phyloP scores from a whole-genome alignment of 169 alveolate species.

The Cryptosporidium felis region DNA sequence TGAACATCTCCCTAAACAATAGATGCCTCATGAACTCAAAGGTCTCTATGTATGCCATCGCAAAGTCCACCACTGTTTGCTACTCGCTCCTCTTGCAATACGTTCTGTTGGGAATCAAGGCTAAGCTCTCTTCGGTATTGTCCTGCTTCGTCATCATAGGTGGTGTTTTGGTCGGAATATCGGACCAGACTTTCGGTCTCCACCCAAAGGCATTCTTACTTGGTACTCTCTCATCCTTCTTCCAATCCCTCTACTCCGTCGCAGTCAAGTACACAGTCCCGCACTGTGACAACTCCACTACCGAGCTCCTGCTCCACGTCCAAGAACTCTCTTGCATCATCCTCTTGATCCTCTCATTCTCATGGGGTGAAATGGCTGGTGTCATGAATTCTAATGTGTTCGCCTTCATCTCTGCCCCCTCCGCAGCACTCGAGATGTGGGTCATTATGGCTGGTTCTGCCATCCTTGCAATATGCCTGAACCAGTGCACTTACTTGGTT shows the following conservation, averaged over 20 bases:
- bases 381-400: slow-evolving; percentile 32
- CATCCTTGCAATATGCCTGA: slow-evolving; percentile 45
- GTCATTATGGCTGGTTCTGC: slow-evolving; percentile 58
- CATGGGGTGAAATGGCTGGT: slow-evolving; percentile 48
- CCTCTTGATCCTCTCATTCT: slow-evolving; percentile 10
- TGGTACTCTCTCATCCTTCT: slow-evolving; percentile 66
- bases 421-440: slow-evolving; percentile 29
- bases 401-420: slow-evolving; percentile 59
- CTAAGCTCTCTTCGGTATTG: slow-evolving; percentile 57
- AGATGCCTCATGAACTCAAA: slow-evolving; percentile 43
- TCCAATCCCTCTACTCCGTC: slow-evolving; percentile 65
- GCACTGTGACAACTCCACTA: slow-evolving; percentile 69
- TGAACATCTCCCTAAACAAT: slow-evolving; percentile 60
- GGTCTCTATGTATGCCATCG: slow-evolving; percentile 67
- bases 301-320: slow-evolving; percentile 59
- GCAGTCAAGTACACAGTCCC: slow-evolving; percentile 71
- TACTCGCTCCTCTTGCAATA: slow-evolving; percentile 56
- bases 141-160: slow-evolving; percentile 67
- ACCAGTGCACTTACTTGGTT: slow-evolving; percentile 67
- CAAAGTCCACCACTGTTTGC: slow-evolving; percentile 65
- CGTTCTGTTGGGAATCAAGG: slow-evolving; percentile 51
- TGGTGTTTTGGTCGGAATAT: slow-evolving; percentile 55
- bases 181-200: slow-evolving; percentile 53
- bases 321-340: slow-evolving; percentile 67
- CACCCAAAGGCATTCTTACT: slow-evolving; percentile 45